Evolutionary conservation across 177 flowering plant species (phyloP), one percentile per base, ranked within the genome.

Genomic region (Vitis hybrid): DNA sequence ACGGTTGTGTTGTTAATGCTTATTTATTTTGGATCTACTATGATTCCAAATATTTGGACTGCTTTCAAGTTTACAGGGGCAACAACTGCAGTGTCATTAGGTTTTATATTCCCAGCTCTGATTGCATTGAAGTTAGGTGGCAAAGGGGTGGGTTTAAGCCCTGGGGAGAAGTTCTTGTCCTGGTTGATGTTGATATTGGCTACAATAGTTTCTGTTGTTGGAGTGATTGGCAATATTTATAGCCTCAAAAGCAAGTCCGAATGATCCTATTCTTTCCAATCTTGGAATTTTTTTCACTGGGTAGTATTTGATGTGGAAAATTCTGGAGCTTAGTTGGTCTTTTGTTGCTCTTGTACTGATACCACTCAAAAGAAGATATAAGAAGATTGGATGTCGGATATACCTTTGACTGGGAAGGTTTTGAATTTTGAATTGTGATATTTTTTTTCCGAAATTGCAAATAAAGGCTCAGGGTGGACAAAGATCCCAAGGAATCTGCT

Each of bases 51-150:
- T 73, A 95, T 95, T 67, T 95, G 99, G 98, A 91, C 90, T 6
- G 99, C 99, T 64, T 94, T 95, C 80, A 95, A 92, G 78, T 94
- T 95, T 77, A 94, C 99, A n/a, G 99, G 99, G n/a, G 98, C 98
- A 31, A 95, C 98, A 20, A 89, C 98, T 7, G 99, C 97, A 8
- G 89, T 95, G 33, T 89, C 97, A 17, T 80, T 94, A 64, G 99
- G 98, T 66, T 95, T 92, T 62, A 92, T 89, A 69, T 94, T 95
- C 68, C 99, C 99, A 15, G 62, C 92, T 76, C 89, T 95, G 38
- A 72, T 95, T 68, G 94, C 97, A 5, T 77, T 95, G 33, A 86
- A 79, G 77, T 76, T 94, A 60, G 67, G 91, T 68, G 64, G 76
- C 60, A 69, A 74, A 77, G 92, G 88, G 11, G 75, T 22, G 28